Base-by-base conservation (phyloP, 176 grass and related monocot species). In the Lolium multiflorum region DNA sequence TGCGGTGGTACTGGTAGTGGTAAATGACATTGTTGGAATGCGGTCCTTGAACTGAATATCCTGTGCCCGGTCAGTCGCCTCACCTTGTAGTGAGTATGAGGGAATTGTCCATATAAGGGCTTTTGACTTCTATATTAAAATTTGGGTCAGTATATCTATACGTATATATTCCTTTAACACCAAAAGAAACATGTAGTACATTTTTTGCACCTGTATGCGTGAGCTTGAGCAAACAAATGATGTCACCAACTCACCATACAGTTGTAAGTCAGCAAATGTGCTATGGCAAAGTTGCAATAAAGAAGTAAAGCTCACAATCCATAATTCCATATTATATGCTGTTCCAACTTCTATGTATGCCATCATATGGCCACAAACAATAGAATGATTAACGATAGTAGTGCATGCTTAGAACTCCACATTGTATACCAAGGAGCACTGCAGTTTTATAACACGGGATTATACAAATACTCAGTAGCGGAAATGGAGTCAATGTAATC, bases 321-420 rank as follows among this genome's bases (percentile, higher is more conserved):
- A 52, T 52, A 52, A 74, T 26, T 50, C 24, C 47, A 52, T 75
- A 75, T 52, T 18, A 28, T 46, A 75, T 75, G 48, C 24, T 52
- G 72, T 75, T 75, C 48, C 24, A 75, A 75, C 72, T 52, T 71
- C 39, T 46, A 44, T 21, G 39, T 46, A 41, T 71, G 68, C 20
- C 39, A 11, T 71, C 68, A 71, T 71, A 71, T 21, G 68, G 68
- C 68, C 46, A 18, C 68, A 21, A 71, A 71, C 68, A 71, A 46
- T 46, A 71, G 39, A 71, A 71, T 71, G 68, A 43, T 71, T 18
- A 56, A 54, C 17, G 67, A 43, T 71, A 74, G 22, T 46, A 28
- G 21, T 26, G 13, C 71, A 28, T 26, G 22, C 12, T 74, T 74
- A 49, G 46, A 74, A 51, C 71, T 28, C 70, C 70, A 73, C 21